These are phyloP conservation scores for Chrysoporthe austroafricana DNA, from an alignment of 2,329 filamentous ascomycete species.

Conservation along the genomic window DNA sequence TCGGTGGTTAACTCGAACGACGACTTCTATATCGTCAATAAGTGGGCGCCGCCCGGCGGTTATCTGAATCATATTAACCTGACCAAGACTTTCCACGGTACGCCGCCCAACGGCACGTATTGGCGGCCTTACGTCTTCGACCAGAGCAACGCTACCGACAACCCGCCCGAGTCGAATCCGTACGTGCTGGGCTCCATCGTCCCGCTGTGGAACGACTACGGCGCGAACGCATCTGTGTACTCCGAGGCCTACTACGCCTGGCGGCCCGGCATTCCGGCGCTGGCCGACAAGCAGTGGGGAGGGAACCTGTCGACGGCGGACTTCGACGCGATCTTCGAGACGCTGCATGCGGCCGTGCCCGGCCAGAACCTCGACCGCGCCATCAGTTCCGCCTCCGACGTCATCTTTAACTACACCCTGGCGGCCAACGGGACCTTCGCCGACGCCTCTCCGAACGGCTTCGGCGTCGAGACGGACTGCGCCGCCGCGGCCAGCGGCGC, in stretches of 20 bases:
- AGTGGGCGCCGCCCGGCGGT: conserved; percentile 52
- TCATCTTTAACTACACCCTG: conserved; percentile 43
- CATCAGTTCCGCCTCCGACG: conserved; percentile 41
- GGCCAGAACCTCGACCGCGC: conserved; percentile 54
- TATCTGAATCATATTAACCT: conserved; percentile 45
- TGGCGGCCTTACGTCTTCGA: conserved; percentile 57
- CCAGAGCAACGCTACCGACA: conserved; percentile 50
- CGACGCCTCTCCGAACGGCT: conserved; percentile 45
- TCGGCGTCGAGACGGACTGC: conserved; percentile 46
- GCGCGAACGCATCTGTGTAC: conserved; percentile 53
- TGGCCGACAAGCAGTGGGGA: conserved; percentile 58
- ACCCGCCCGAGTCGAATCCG: conserved; percentile 44
- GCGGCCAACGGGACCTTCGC: conserved; percentile 30
- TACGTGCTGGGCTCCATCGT: conserved; percentile 52
- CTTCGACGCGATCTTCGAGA: conserved; percentile 43
- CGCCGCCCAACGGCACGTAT: conserved; percentile 43
- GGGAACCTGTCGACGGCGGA: conserved; percentile 48
- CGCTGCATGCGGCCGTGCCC: conserved; percentile 46
- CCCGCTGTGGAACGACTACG: conserved; percentile 60
- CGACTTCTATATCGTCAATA: conserved; percentile 54
- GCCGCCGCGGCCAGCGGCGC: conserved; percentile 31
- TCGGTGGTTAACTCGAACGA: conserved; percentile 58
- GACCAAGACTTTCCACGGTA: conserved; percentile 50
- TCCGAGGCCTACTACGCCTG: conserved; percentile 57
- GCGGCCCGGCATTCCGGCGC: conserved; percentile 52